Evolutionary conservation across 2,329 filamentous ascomycete genomes (phyloP).

Genomic region (Boeremia exigua): DNA sequence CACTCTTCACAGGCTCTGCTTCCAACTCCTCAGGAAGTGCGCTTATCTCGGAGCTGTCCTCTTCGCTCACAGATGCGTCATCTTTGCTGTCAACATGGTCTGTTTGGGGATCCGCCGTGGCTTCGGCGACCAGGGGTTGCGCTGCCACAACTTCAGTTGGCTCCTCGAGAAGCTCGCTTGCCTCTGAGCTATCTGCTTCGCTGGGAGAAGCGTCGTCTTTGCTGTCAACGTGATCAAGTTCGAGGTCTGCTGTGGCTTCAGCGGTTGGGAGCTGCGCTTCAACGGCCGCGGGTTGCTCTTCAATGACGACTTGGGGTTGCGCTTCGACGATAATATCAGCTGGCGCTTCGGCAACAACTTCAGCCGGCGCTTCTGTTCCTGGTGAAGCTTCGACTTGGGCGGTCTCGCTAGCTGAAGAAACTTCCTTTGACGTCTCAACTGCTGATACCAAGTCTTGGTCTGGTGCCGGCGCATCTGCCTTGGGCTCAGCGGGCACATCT

Average conservation of each 20-base stretch:
- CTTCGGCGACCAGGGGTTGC: neutral
- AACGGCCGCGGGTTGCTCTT: neutral
- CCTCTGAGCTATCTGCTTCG: too few relatives aligned
- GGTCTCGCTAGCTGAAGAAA: neutral
- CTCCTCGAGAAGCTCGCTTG: neutral
- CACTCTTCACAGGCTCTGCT: neutral
- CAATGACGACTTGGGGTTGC: neutral
- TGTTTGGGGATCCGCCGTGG: neutral
- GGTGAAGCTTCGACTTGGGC: neutral
- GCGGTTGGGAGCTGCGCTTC: neutral
- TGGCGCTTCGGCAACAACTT: neutral
- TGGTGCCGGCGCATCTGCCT: neutral
- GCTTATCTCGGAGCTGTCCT: neutral
- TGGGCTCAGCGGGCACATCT: neutral
- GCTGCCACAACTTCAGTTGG: neutral
- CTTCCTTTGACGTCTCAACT: neutral
- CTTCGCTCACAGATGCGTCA: neutral
- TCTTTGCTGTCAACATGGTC: neutral
- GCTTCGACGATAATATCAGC: too few relatives aligned
- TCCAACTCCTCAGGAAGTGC: neutral
- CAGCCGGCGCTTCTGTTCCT: neutral
- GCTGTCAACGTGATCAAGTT: neutral
- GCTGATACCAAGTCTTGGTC: conserved; percentile 7
- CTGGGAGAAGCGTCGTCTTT: neutral
- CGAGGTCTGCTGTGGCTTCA: neutral